A percentile compares a stretch with the other conserved stretches of the same genome.
Evolutionary conservation across 805 yeast genomes (phyloP).

Genomic region (Kregervanrija pseudodelftensis): DNA sequence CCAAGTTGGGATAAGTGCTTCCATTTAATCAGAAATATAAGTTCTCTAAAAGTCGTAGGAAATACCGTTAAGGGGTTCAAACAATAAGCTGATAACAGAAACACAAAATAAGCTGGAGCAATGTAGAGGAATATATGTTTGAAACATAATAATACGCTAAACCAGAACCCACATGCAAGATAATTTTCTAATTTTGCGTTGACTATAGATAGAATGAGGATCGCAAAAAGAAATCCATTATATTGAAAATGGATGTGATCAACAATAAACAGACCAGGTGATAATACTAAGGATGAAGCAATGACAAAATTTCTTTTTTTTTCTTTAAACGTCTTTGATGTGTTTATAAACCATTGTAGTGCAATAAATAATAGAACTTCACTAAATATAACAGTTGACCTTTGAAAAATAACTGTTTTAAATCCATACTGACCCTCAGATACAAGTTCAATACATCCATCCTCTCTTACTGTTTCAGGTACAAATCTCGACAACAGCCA

Average conservation of each 20-base stretch:
- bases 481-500: slow-evolving; percentile 69
- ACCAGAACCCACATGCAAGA: slow-evolving; percentile 58
- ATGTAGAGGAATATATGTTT: slow-evolving; percentile 89
- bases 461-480: slow-evolving; percentile 52
- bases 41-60: slow-evolving; percentile 16
- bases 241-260: slow-evolving; percentile 98
- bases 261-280: slow-evolving; percentile 85
- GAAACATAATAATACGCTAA: slow-evolving; percentile 77
- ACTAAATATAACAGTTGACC: slow-evolving; percentile 69
- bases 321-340: slow-evolving; percentile 29
- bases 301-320: slow-evolving; percentile 58
- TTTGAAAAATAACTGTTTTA: slow-evolving; percentile 79
- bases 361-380: slow-evolving; percentile 67
- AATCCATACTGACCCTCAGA: slow-evolving; percentile 60
- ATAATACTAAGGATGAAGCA: slow-evolving; percentile 73
- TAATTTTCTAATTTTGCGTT: slow-evolving; percentile 55
- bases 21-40: slow-evolving; percentile 38
- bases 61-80: slow-evolving; percentile 32
- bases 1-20: slow-evolving; percentile 55
- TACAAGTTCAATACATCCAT: slow-evolving; percentile 72
- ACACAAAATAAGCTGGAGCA: slow-evolving; percentile 90
- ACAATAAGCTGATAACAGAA: slow-evolving; percentile 67
- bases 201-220: slow-evolving; percentile 66
- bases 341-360: slow-evolving; percentile 62
- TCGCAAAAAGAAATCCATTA: slow-evolving; percentile 88